Conservation (phyloP, 768 basidiomycete species). For the Collybia mongolica region DNA sequence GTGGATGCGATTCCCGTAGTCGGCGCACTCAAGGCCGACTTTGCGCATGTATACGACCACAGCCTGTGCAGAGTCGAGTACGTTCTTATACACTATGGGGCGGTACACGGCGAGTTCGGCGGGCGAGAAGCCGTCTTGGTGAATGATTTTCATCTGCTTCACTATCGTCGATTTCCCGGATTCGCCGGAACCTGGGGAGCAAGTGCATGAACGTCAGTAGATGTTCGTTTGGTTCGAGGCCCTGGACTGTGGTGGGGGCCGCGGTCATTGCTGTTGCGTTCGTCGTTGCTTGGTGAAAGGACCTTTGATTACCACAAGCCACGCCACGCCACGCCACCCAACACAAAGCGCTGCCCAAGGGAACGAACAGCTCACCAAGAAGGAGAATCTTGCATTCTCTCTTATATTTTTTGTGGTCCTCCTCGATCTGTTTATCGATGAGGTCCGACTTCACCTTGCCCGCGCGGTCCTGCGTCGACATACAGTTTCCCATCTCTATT, state of each 20-base stretch:
- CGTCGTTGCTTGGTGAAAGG: too few species aligned
- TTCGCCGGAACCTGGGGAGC: constrained; percentile 88
- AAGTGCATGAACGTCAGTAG: background rate
- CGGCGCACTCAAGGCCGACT: constrained; percentile 67
- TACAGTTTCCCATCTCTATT: constrained; percentile 62
- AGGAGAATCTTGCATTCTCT: constrained; percentile 95
- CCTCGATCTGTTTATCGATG: constrained; percentile 85
- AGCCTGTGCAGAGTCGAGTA: constrained; percentile 80
- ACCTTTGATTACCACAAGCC: background rate
- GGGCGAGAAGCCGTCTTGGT: constrained; percentile 75
- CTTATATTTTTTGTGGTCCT: constrained; percentile 78
- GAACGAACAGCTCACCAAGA: constrained; percentile 56
- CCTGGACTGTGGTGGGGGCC: background rate
- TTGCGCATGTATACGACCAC: constrained; percentile 78
- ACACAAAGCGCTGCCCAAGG: background rate
- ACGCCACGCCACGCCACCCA: background rate
- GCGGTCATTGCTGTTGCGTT: background rate
- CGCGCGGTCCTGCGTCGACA: constrained; percentile 55
- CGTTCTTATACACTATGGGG: constrained; percentile 73
- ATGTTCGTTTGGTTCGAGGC: background rate
- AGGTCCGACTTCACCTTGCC: constrained; percentile 64
- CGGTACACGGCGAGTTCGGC: constrained; percentile 72
- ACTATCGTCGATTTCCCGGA: constrained; percentile 95
- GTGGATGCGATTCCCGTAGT: constrained; percentile 56
- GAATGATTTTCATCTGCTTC: constrained; percentile 94